These are phyloP conservation scores for Neurospora pannonica DNA, from an alignment of 495 filamentous ascomycete genomes.

Conservation along the genomic window DNA sequence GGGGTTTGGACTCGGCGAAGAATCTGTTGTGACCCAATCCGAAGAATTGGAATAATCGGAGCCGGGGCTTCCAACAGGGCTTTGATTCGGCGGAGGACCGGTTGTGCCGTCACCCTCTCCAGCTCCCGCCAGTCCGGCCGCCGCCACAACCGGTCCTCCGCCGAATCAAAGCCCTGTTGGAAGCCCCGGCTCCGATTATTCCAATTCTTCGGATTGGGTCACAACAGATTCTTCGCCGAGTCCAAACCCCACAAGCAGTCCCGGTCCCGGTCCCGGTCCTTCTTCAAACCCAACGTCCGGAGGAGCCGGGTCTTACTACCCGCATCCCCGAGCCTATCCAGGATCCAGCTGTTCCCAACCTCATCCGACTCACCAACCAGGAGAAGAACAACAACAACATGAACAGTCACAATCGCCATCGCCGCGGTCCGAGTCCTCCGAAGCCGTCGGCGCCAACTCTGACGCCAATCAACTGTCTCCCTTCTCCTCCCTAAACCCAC, in stretches of 20 bases:
- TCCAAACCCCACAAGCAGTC: neutral
- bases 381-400: neutral
- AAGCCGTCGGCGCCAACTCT: neutral
- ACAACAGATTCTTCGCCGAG: neutral
- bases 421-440: neutral
- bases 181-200: neutral
- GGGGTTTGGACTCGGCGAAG: neutral
- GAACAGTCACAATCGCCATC: neutral
- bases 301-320: neutral
- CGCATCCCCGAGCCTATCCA: neutral
- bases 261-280: neutral
- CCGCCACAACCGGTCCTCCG: neutral
- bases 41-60: neutral
- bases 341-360: neutral
- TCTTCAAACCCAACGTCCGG: neutral
- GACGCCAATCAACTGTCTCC: neutral
- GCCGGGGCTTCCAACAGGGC: neutral
- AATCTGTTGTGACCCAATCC: neutral
- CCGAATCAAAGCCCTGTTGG: neutral
- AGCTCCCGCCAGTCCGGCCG: neutral
- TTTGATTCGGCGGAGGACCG: neutral
- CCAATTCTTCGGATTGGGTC: neutral
- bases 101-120: neutral
- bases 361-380: neutral
- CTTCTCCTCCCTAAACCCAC: neutral